These are phyloP conservation scores for Solanum sejunctum DNA, from an alignment of 257 asterid genomes.

Conservation along the genomic window DNA sequence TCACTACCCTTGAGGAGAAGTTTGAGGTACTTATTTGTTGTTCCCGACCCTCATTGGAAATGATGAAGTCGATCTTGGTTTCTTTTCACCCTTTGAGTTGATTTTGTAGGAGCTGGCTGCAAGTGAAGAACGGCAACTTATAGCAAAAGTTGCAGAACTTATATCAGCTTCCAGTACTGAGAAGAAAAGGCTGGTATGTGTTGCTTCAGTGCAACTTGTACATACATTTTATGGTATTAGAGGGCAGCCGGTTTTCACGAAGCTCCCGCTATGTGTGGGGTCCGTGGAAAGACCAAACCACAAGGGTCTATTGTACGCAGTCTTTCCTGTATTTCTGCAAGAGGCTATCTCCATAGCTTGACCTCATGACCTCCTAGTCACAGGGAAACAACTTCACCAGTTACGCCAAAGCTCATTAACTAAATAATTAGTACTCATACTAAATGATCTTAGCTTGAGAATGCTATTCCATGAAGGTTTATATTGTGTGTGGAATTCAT, in stretches of 20 bases:
- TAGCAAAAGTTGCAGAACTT: conserved; percentile 32
- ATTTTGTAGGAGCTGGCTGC: conserved; percentile 31
- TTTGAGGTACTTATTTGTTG: conserved; percentile 22
- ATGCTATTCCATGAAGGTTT: not conserved
- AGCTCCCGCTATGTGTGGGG: too few relatives aligned
- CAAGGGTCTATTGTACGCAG: too few relatives aligned
- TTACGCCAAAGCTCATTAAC: not conserved
- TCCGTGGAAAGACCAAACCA: too few relatives aligned
- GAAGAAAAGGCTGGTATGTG: conserved; percentile 34
- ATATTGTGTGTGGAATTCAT: not conserved
- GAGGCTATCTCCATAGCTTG: not conserved
- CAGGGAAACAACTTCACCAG: not conserved
- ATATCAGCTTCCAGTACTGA: conserved; percentile 30
- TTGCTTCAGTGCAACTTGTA: not conserved
- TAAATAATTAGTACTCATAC: not conserved
- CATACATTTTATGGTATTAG: not conserved
- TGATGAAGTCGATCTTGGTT: not conserved
- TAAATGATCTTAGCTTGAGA: not conserved
- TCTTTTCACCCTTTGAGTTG: not conserved
- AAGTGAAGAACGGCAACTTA: conserved; percentile 34
- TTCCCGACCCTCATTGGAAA: not conserved
- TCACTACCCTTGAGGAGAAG: conserved; percentile 22
- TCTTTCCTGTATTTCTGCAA: not conserved
- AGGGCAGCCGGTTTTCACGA: not conserved
- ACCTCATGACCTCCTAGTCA: not conserved